Base-by-base conservation (phyloP, 2,329 filamentous ascomycete genomes). In the Alternaria atra region DNA sequence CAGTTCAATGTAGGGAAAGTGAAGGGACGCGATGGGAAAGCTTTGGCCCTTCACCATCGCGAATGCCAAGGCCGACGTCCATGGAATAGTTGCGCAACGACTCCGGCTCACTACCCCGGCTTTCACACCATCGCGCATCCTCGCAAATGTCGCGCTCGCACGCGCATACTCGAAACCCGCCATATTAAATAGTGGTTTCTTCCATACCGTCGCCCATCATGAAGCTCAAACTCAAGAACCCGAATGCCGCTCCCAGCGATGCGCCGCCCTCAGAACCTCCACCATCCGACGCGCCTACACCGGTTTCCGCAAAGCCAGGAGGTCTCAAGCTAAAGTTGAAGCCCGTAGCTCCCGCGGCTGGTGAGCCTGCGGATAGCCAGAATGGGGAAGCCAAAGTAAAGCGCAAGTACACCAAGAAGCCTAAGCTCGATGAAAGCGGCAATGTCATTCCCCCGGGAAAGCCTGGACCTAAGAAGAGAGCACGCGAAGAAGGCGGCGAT, bases 361-460 rank as follows among this genome's bases (percentile, higher is more conserved):
- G 75, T 15, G 61, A 70, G 43, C 60, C 71, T 60, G 67, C 66
- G 66, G 74, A 65, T 15, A 34, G 55, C 67, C 68, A 60, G 67
- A 73, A 78, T 30, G 71, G 55, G 73, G 80, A 63, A 80, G 58
- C 72, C 65, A 70, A 80, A 63, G 72, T 71, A 52, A 82, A 82
- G 73, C 79, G 80, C 58, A 77, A 80, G 51, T 81, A 81, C 68
- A 78, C 70, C 39, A 80, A 79, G 70, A 81, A 82, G 63, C 61
- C 72, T 44, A 79, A 78, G 60, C 55, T 65, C 34, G 77, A 76
- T 55, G 72, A 72, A 27, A 66, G 69, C 58, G 73, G 72, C 37
- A 66, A 74, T 42, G 64, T 69, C 12, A 50, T 74, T 12, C 55
- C 62, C 4, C 48, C 68, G 25, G 58, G 63, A 65, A 75, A 80